Conservation (phyloP, 441 rosid genomes). For the Pelargonium fulgidum region DNA sequence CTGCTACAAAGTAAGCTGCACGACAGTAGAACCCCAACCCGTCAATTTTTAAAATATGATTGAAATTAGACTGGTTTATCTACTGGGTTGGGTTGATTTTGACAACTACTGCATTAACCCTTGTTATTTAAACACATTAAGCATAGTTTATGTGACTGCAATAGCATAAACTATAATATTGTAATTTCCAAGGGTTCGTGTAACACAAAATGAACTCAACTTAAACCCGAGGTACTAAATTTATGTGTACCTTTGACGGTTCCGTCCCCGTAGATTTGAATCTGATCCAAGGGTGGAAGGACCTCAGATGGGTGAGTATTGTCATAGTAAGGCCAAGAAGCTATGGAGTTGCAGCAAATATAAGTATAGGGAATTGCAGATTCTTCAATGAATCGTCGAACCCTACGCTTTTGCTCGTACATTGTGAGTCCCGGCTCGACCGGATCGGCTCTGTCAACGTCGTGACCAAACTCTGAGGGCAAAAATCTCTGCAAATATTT, state of each 20-base stretch:
- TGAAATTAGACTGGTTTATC: too few relatives aligned
- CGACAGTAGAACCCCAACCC: too few relatives aligned
- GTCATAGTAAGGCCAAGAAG: slow-evolving; percentile 48
- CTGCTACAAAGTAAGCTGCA: slow-evolving; percentile 42
- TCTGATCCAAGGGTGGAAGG: slow-evolving; percentile 42
- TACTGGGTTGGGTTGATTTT: too few relatives aligned
- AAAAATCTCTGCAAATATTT: slow-evolving; percentile 30
- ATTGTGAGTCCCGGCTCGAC: slow-evolving; percentile 35
- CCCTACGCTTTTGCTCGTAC: slow-evolving; percentile 31
- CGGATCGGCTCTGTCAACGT: slow-evolving; percentile 36
- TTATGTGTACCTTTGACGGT: slow-evolving; percentile 35
- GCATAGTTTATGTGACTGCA: too few relatives aligned
- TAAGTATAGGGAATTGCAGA: slow-evolving; percentile 31
- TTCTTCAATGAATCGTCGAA: slow-evolving; percentile 31
- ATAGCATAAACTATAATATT: too few relatives aligned
- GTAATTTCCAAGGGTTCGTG: too few relatives aligned
- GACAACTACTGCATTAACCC: too few relatives aligned
- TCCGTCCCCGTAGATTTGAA: slow-evolving; percentile 45
- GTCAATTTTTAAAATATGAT: too few relatives aligned
- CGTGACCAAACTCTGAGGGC: slow-evolving; percentile 50
- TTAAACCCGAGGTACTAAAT: too few relatives aligned
- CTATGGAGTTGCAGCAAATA: slow-evolving; percentile 45
- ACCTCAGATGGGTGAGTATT: slow-evolving; percentile 41
- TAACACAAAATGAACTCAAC: too few relatives aligned
- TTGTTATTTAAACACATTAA: too few relatives aligned